A percentile compares a stretch with the other conserved stretches of the same genome.
These are phyloP conservation scores for Aspergillus unguis DNA, from an alignment of 2,329 filamentous ascomycete genomes.

Conservation along the genomic window DNA sequence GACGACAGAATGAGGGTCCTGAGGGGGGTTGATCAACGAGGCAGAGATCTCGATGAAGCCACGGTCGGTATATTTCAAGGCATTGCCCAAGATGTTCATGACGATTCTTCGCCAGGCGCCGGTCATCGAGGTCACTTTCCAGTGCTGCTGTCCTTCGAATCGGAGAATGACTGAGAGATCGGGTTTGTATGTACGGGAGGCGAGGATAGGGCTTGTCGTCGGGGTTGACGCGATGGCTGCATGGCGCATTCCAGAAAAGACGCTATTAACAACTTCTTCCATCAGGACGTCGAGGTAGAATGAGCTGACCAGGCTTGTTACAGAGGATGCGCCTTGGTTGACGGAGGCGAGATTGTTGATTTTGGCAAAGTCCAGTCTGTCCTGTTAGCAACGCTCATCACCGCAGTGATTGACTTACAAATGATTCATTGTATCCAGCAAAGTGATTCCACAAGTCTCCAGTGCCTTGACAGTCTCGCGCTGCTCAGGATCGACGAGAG, in stretches of 20 bases:
- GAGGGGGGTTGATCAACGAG: conserved; percentile 7
- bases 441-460: conserved; percentile 49
- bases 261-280: conserved; percentile 23
- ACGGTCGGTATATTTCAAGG: conserved; percentile 28
- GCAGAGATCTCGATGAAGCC: conserved; percentile 24
- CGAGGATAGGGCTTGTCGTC: not conserved
- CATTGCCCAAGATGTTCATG: conserved; percentile 33
- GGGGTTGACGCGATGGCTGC: conserved; percentile 14
- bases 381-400: not conserved
- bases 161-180: conserved; percentile 19
- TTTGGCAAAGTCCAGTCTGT: conserved; percentile 28
- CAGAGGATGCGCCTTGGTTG: not conserved
- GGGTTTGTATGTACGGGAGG: not conserved
- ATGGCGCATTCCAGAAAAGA: conserved; percentile 16
- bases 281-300: conserved; percentile 28
- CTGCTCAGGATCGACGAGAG: conserved; percentile 39
- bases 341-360: conserved; percentile 23
- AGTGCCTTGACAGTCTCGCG: conserved; percentile 47
- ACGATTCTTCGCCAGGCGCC: conserved; percentile 27
- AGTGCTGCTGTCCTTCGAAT: conserved; percentile 17
- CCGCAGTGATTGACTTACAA: conserved; percentile 21
- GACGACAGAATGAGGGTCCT: conserved; percentile 11
- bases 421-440: conserved; percentile 48
- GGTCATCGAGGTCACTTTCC: conserved; percentile 22
- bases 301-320: conserved; percentile 18